Base-by-base conservation (phyloP, 1,139 yeast genomes). In the Protomyces macrosporus region DNA sequence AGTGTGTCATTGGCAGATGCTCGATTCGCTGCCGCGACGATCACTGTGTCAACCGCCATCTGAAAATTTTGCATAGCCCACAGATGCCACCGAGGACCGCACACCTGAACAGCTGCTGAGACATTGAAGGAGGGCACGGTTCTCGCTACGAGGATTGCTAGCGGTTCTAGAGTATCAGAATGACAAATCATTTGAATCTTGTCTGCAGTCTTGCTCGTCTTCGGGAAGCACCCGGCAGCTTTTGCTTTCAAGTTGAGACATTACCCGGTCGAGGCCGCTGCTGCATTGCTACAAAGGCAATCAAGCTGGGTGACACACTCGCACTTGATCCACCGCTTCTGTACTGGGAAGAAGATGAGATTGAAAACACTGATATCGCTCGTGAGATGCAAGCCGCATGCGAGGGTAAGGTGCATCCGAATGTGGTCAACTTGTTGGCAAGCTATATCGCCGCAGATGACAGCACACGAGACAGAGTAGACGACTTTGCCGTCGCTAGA, bases 261-360 rank as follows among this genome's bases (percentile, higher is more conserved):
- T 9, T 50, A 34, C 16, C 35, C 10, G 23, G 36, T 30, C 14
- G 36, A 14, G 53, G 37, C 10, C 37, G 53, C 53, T 50, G 53
- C 14, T 34, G 53, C 14, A 50, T 50, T 23, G 53, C 53, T 42
- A 42, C 48, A n/a, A 42, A 16, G 16, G 4, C 16, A 4, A 42
- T 42, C 16, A 10, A 30, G 30, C 4, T 10, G 30, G 32, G 48
- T 16, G 48, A 42, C 4, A 42, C 48, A 4, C 23, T 40, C 36
- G 56, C 56, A 9, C 45, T 45, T 33, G 62, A 58, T 52, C 35
- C 12, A 12, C 62, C 62, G 12, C 53, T 58, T 33, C 32, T 58
- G 23, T 39, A 16, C 53, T 58, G 62, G 62, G 52, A 40, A 12
- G 61, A 57, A 3, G 53, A 39, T 16, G 32, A 12, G 12, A 54